Base-by-base conservation (phyloP, 305 asterid species). In the Fraxinus nigra region DNA sequence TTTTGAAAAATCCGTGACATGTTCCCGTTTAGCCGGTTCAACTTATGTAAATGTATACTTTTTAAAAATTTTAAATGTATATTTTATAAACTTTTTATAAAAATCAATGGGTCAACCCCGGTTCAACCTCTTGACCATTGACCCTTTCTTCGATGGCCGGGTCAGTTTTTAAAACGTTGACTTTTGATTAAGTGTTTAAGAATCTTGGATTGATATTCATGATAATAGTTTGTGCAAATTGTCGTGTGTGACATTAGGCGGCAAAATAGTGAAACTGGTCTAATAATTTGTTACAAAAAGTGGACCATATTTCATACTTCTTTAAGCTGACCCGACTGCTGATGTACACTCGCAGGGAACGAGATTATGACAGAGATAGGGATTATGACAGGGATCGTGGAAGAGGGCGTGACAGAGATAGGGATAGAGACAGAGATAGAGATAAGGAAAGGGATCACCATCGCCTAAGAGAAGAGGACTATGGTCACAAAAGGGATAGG, bases 381-480 rank as follows among this genome's bases (percentile, higher is more conserved):
- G 85, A 76, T 3, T 13, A 13, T 48, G 59, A 91, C 7, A 83
- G 91, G 80, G 93, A 90, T 9, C 88, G 92, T 46, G 94, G 89
- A 28, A 87, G 95, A 78, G 96, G 91, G 4, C 87, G 92, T 4
- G 97, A 89, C 16, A 86, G 93, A 70, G 91, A 90, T 63, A 73
- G 83, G 4, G 85, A 76, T 3, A 80, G 95, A 82, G 97, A 90
- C 22, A 79, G 90, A 32, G 40, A 89, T 1, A 79, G 90, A 33
- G 46, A 89, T 1, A 82, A 87, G 78, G 91, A 89, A n/a, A 79
- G 92, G 87, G 94, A 91, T 65, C 86, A 92, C 22, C 88, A 85
- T 88, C 93, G 89, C 82, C 81, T 85, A 26, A 91, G 93, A 85
- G 97, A 91, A 4, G 96, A 87, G 86, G 94, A 89, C 59, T 86